Base-by-base conservation (phyloP, 2,329 filamentous ascomycete species). In the Aspergillus hiratsukae region DNA sequence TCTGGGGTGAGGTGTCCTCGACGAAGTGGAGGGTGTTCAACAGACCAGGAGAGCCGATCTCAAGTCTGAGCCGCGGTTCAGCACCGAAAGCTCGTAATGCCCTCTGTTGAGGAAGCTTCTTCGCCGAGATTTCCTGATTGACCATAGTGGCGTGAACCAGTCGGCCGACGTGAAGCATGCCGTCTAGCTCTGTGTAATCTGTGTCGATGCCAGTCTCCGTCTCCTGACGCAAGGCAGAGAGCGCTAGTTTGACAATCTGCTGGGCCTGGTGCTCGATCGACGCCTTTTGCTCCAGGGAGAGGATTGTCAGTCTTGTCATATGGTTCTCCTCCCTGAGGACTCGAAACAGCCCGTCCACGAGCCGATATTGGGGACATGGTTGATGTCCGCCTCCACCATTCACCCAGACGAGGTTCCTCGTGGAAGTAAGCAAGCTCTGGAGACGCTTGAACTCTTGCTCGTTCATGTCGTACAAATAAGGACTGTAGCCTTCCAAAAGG, bases 21-120 rank as follows among this genome's bases (percentile, higher is more conserved):
- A 57, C 52, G 27, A 63, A 58, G 29, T 56, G 60, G 3, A 66
- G 27, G 8, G 56, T 62, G 45, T 59, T 57, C 10, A 55, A 45
- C 21, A 64, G 56, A 27, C 66, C 66, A 17, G 60, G 61, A 4
- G 55, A 46, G 25, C 52, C 54, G 25, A 65, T 59, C 6, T 54
- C 55, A 27, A 66, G 49, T 45, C 49, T 54, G 28, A 62, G 45
- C 7, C 54, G 58, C 10, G 46, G 51, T 6, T 25, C 56, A 9
- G 41, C 35, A 17, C 55, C 37, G 45, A 62, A 58, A 2, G 31
- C 8, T 35, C 21, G 46, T 11, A 50, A 27, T 17, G 31, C n/a
- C 10, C 28, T 57, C 29, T 40, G 51, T 25, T 55, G 53, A 3
- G 43, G 50, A 11, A 43, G 23, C 28, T 25, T 54, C 27, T 35